A percentile compares a stretch with the other conserved stretches of the same genome.
phyloP scores from a whole-genome alignment of 768 basidiomycete species.

The Trametes villosa region DNA sequence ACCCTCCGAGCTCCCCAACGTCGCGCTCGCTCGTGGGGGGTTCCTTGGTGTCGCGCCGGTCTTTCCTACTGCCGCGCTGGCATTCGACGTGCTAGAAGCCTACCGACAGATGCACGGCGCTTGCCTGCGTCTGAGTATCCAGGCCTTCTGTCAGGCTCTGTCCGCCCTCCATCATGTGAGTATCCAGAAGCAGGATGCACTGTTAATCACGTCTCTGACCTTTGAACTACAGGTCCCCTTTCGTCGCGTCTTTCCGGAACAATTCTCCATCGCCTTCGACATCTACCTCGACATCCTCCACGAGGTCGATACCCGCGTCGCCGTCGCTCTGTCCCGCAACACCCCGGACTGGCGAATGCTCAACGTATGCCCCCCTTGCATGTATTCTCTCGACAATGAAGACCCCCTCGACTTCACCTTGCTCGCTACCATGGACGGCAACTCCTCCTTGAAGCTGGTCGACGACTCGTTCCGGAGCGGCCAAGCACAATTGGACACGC shows the following conservation, averaged over 20 bases:
- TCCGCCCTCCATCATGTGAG: slow-evolving; percentile 28
- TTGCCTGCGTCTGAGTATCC: slow-evolving; percentile 32
- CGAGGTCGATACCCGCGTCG: slow-evolving; percentile 18
- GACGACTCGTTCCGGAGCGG: slow-evolving; percentile 11
- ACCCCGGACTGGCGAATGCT: slow-evolving; percentile 27
- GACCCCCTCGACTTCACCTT: neutral
- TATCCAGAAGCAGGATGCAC: neutral
- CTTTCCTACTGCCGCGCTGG: slow-evolving; percentile 24
- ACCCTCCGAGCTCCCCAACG: neutral
- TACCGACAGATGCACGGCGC: slow-evolving; percentile 32
- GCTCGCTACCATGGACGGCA: slow-evolving; percentile 29
- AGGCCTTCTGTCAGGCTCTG: slow-evolving; percentile 23
- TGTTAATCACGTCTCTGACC: neutral
- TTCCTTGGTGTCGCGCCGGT: slow-evolving; percentile 29
- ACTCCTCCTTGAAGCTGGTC: slow-evolving; percentile 26
- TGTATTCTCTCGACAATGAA: slow-evolving; percentile 23
- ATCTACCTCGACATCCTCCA: slow-evolving; percentile 31
- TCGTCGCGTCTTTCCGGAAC: slow-evolving; percentile 2
- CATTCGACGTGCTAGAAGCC: slow-evolving; percentile 25
- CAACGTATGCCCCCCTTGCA: slow-evolving; percentile 33
- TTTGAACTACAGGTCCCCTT: neutral
- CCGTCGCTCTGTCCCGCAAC: slow-evolving; percentile 22
- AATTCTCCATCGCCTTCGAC: slow-evolving; percentile 35
- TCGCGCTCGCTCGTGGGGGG: slow-evolving; percentile 26
- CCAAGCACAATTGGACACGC: neutral